A percentile compares a stretch with the other conserved stretches of the same genome.
Evolutionary conservation across 1,284 basidiomycete species (phyloP).

Genomic region (Omphalotus olearius): DNA sequence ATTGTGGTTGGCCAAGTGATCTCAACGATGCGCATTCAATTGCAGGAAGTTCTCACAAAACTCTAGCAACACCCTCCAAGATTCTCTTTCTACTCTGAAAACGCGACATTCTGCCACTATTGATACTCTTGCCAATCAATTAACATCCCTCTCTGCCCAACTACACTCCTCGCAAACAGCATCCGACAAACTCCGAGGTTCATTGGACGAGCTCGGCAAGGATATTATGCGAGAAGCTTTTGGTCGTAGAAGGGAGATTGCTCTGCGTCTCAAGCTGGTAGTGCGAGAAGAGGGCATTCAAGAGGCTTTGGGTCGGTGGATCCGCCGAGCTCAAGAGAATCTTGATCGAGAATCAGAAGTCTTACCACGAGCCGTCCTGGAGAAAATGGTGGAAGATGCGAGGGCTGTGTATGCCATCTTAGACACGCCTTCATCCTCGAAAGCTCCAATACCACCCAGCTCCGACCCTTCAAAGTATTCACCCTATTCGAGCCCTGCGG

Average conservation of each 20-base stretch:
- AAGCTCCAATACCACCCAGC: not conserved
- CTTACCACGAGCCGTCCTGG: constrained; percentile 26
- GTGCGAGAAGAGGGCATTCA: constrained; percentile 62
- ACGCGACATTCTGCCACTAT: constrained; percentile 62
- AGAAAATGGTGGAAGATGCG: constrained; percentile 43
- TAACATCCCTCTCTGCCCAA: constrained; percentile 38
- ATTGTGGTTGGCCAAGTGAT: constrained; percentile 3
- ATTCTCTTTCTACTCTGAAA: constrained; percentile 56
- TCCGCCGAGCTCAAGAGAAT: constrained; percentile 44
- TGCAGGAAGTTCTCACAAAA: constrained; percentile 82
- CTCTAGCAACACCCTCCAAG: constrained; percentile 67
- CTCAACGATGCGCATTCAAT: not conserved
- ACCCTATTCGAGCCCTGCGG: constrained; percentile 6
- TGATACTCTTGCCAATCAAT: constrained; percentile 49
- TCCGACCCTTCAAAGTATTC: not conserved
- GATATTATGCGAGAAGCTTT: constrained; percentile 73
- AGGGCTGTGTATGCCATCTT: constrained; percentile 42
- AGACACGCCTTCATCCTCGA: constrained; percentile 5
- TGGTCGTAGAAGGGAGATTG: constrained; percentile 72
- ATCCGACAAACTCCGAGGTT: constrained; percentile 47
- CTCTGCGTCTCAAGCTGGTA: constrained; percentile 63
- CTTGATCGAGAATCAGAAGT: constrained; percentile 22
- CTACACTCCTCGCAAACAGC: constrained; percentile 32
- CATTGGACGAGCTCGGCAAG: constrained; percentile 70
- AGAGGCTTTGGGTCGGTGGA: constrained; percentile 54